A percentile compares a stretch with the other conserved stretches of the same genome.
These are phyloP conservation scores for Stentor coeruleus DNA, from an alignment of 73 alveolate species.

Conservation along the genomic window DNA sequence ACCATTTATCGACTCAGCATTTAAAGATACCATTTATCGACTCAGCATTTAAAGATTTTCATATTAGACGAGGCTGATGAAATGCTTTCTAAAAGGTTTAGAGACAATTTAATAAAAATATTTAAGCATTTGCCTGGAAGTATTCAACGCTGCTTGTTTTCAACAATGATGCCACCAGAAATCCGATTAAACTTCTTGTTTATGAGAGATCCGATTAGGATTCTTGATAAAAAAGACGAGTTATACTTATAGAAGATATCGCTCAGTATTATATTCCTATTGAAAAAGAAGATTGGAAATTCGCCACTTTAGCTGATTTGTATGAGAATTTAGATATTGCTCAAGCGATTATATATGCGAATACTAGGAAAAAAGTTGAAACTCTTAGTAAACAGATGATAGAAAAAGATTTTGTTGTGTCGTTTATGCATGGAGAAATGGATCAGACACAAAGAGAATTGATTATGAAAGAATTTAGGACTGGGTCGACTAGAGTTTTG, in stretches of 20 bases:
- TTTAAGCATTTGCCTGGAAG: slow-evolving; percentile 79
- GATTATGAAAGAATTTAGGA: slow-evolving; percentile 83
- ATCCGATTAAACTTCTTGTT: slow-evolving; percentile 65
- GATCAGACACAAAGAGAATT: slow-evolving; percentile 86
- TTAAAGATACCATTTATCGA: slow-evolving; percentile 65
- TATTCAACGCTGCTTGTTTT: slow-evolving; percentile 80
- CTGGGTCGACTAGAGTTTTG: slow-evolving; percentile 57
- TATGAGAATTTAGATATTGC: slow-evolving; percentile 76
- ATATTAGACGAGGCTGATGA: slow-evolving; percentile 94
- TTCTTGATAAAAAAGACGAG: slow-evolving; percentile 90
- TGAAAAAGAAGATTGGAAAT: slow-evolving; percentile 73
- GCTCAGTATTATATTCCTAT: slow-evolving; percentile 72
- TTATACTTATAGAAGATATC: slow-evolving; percentile 83
- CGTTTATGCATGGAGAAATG: slow-evolving; percentile 84
- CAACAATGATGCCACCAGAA: slow-evolving; percentile 88
- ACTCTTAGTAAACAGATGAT: slow-evolving; percentile 85
- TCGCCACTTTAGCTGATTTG: slow-evolving; percentile 79
- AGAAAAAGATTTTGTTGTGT: slow-evolving; percentile 75
- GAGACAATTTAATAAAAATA: slow-evolving; percentile 83
- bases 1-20: too few species aligned
- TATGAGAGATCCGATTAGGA: slow-evolving; percentile 83
- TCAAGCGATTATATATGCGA: slow-evolving; percentile 80
- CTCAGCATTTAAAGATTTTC: slow-evolving; percentile 73
- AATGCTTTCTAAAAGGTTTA: slow-evolving; percentile 83
- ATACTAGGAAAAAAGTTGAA: slow-evolving; percentile 70